phyloP scores from a whole-genome alignment of 306 rosid species.

The Lathyrus oleraceus region DNA sequence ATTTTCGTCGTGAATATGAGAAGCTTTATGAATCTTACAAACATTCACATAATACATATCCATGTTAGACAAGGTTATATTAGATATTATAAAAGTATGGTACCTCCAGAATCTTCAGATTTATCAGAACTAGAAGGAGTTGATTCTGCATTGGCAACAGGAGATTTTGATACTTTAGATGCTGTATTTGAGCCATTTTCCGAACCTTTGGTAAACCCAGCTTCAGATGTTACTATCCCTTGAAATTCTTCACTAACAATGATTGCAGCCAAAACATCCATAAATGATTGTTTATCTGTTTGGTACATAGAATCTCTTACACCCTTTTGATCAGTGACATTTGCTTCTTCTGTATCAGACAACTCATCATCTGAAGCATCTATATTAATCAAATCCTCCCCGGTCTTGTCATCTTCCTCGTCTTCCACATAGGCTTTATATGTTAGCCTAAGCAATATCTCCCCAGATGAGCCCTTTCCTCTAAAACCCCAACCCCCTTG shows the following conservation, averaged over 20 bases:
- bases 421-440: slow-evolving; percentile 99
- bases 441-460: slow-evolving; percentile 85
- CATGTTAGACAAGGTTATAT: not conserved
- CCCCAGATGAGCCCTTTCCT: slow-evolving; percentile 78
- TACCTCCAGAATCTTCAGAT: slow-evolving; percentile 66
- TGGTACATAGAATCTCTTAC: slow-evolving; percentile 40
- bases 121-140: slow-evolving; percentile 43
- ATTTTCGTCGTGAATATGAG: slow-evolving; percentile 20
- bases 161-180: slow-evolving; percentile 45
- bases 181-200: slow-evolving; percentile 52
- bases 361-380: slow-evolving; percentile 81
- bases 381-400: slow-evolving; percentile 46
- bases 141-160: slow-evolving; percentile 42
- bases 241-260: slow-evolving; percentile 95
- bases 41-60: slow-evolving; percentile 14
- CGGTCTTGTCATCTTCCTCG: slow-evolving; percentile 85
- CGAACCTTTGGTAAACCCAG: slow-evolving; percentile 51
- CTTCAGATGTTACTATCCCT: slow-evolving; percentile 92
- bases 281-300: slow-evolving; percentile 74
- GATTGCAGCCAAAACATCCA: slow-evolving; percentile 94
- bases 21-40: not conserved
- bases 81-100: slow-evolving; percentile 11
- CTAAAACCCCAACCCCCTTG: slow-evolving; percentile 82
- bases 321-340: slow-evolving; percentile 37
- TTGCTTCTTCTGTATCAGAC: slow-evolving; percentile 67